These are phyloP conservation scores for Arabidopsis lyrata DNA, from an alignment of 441 rosid genomes.

Conservation along the genomic window DNA sequence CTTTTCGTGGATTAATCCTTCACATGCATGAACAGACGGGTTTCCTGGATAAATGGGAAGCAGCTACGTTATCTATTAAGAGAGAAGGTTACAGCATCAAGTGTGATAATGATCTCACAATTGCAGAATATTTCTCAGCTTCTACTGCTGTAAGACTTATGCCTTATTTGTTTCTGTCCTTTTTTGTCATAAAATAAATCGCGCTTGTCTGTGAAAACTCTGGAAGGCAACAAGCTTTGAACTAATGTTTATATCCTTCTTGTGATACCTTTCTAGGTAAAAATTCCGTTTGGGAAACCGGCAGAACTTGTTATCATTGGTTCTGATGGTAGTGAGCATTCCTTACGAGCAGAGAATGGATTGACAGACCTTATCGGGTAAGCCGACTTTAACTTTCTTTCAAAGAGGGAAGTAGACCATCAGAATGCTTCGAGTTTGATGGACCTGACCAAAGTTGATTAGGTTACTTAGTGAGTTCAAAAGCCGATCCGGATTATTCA, in stretches of 20 bases:
- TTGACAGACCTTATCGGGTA: constrained; percentile 64
- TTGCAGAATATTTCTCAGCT: constrained; percentile 78
- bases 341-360: constrained; percentile 58
- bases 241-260: constrained; percentile 22
- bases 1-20: constrained; percentile 38
- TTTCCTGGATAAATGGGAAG: constrained; percentile 84
- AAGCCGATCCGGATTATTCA: constrained; percentile 20
- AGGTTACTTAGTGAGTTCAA: constrained; percentile 16
- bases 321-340: constrained; percentile 58
- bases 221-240: constrained; percentile 5
- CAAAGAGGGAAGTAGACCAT: constrained; percentile 18
- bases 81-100: constrained; percentile 84
- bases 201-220: neutral
- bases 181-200: constrained; percentile 8
- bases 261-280: constrained; percentile 55
- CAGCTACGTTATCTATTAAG: constrained; percentile 80
- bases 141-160: constrained; percentile 63
- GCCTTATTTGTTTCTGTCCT: constrained; percentile 20
- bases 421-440: constrained; percentile 5
- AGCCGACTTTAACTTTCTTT: constrained; percentile 28
- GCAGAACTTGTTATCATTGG: constrained; percentile 62
- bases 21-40: constrained; percentile 60
- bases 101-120: constrained; percentile 56
- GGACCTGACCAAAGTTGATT: neutral
- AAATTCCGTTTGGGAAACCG: constrained; percentile 72